A percentile compares a stretch with the other conserved stretches of the same genome.
phyloP scores from a whole-genome alignment of 2,329 filamentous ascomycete genomes.

The Mollisia scopiformis region DNA sequence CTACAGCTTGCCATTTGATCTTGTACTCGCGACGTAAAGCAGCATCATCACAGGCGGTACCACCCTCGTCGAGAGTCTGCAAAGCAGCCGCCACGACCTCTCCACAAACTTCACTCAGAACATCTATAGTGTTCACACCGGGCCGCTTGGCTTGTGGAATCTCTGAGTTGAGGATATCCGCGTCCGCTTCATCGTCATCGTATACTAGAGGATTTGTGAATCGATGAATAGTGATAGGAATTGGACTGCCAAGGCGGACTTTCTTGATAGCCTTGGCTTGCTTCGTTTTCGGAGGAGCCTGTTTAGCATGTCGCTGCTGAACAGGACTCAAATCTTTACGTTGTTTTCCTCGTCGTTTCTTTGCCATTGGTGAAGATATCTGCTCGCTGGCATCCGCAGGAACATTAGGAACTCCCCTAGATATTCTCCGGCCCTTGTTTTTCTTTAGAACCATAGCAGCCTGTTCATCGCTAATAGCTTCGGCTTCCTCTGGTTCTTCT shows the following conservation, averaged over 20 bases:
- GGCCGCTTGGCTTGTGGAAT: constrained; percentile 56
- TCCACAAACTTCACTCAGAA: constrained; percentile 62
- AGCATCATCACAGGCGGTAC: constrained; percentile 45
- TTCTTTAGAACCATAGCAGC: constrained; percentile 38
- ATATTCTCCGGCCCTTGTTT: constrained; percentile 42
- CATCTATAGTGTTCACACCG: constrained; percentile 65
- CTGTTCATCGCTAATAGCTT: constrained; percentile 39
- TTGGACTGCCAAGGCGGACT: constrained; percentile 43
- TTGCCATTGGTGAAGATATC: constrained; percentile 26
- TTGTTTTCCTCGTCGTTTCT: constrained; percentile 18
- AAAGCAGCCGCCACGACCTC: constrained; percentile 59
- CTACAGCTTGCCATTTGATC: constrained; percentile 58
- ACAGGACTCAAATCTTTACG: constrained; percentile 17
- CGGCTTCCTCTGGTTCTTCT: constrained; percentile 30
- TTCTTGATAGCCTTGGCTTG: constrained; percentile 34
- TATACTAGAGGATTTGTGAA: constrained; percentile 52
- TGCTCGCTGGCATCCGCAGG: constrained; percentile 44
- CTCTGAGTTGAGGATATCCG: constrained; percentile 51
- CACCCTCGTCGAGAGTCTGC: constrained; percentile 48
- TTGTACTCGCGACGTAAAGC: constrained; percentile 55
- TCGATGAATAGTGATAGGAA: constrained; percentile 64
- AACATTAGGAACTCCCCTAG: constrained; percentile 29
- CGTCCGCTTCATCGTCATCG: constrained; percentile 45
- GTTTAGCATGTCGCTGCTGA: constrained; percentile 28
- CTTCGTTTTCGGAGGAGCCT: constrained; percentile 7